Evolutionary conservation across 192 early-diverging fungal species (phyloP), one percentile per base, ranked within the genome.

Genomic region (Linnemannia zychae): DNA sequence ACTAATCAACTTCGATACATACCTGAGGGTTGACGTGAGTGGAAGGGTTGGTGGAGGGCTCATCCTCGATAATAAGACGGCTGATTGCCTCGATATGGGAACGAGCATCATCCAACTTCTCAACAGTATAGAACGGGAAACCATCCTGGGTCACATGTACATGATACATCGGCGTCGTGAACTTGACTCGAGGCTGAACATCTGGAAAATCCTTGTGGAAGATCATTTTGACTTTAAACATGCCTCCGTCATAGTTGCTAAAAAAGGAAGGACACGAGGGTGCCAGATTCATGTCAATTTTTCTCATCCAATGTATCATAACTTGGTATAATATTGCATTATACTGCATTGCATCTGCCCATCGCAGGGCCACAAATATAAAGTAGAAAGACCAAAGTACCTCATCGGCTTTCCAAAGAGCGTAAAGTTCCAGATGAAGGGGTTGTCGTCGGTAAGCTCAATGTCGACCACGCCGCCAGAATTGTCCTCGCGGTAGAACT

Each of bases 131-230:
- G 77, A 90, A 94, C 11, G 91, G 92, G 31, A 93, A 71, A 15
- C 93, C 93, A 69, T 92, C 90, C 52, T 63, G 49, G 4, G 90
- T 91, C n/a, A 94, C 87, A 74, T 91, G 88, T 40, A 91, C 89
- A 70, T 94, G 93, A 67, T 91, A 94, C 68, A 94, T 82, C n/a
- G 92, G 90, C 12, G 88, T 88, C 16, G 65, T 1, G 81, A 94
- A 94, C 67, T 89, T 88, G 70, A 90, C 86, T 15, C 93, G 72
- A 0, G 93, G 92, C 33, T 80, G 73, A 31, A 92, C 86, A 5
- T 90, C 90, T 1, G 93, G 92, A 73, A 92, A 94, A 1, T 76
- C 52, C 37, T 92, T 75, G 76, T 91, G 91, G 86, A 94, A 93
- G 6, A 89, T 76, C 57, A 94, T 87, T 73, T 90, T 73, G 24